Evolutionary conservation across 345 rosid species (phyloP), one percentile per base, ranked within the genome.

Genomic region (Arabis alpina): DNA sequence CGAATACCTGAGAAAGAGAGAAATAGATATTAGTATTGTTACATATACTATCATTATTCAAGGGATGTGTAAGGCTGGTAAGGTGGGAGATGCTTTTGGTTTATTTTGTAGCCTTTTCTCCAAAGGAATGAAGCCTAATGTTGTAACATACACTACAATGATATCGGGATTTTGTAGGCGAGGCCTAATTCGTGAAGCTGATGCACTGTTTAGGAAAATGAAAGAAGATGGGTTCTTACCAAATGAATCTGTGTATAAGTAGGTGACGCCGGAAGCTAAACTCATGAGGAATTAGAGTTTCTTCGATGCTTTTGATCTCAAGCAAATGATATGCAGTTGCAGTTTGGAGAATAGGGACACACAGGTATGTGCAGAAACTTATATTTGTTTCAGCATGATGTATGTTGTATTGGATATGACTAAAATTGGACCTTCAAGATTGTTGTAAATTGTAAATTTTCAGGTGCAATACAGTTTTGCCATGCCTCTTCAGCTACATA

Each of bases 401-500:
- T 25, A 32, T 49, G 10, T 16, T 61, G 44, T 44, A 14, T 43
- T 32, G 49, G 49, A 61, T 72, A 61, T 54, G 45, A 24, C 48
- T 53, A 48, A 25, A 23, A 32, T 10, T 8, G 53, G 30, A 51
- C 54, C 24, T 36, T 47, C 24, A 24, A 14, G 53, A 57, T 63
- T 32, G 39, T 52, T 30, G 53, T 42, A n/a, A 14, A 43, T 61
- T 14, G 40, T 53, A 14, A 34, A 2, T 8, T 71, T 62, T 24
- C 56, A 72, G 76, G 70, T 43, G 69, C 41, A 45, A 3, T 6
- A 12, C 16, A 10, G 36, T 61, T 37, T 48, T 41, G 58, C 81
- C 86, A 4, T 80, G 71, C 79, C 87, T 86, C 68, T 76, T 82
- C 64, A 83, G 96, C 79, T 87, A 85, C 83, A 86, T 87, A 60